Percentiles rank a stretch among this genome's conserved stretches.
phyloP scores from a whole-genome alignment of 2,329 filamentous ascomycete genomes.

The Diaporthe citriasiana region DNA sequence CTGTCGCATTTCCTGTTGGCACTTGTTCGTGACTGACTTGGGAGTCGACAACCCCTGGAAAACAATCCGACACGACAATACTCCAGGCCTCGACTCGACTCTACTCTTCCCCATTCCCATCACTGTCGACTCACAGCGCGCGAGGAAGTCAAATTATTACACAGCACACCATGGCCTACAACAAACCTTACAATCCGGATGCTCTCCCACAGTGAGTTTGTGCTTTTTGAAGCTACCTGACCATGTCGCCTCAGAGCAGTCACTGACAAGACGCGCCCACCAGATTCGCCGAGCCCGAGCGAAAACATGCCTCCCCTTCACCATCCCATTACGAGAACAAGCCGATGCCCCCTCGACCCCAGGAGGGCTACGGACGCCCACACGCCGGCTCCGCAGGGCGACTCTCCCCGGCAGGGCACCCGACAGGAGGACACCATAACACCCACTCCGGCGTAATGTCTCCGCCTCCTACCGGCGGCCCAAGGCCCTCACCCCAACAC shows the following conservation, averaged over 20 bases:
- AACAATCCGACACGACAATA: not conserved
- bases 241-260: conserved; percentile 5
- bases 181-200: conserved; percentile 92
- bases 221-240: too few species aligned
- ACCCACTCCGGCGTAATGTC: conserved; percentile 56
- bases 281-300: conserved; percentile 68
- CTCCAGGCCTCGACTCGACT: not conserved
- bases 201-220: conserved; percentile 85
- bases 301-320: conserved; percentile 47
- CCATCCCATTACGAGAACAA: conserved; percentile 63
- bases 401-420: conserved; percentile 35
- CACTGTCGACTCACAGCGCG: conserved; percentile 33
- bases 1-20: conserved; percentile 5
- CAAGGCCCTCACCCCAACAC: conserved; percentile 58
- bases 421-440: conserved; percentile 41
- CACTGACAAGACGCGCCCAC: conserved; percentile 35
- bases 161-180: conserved; percentile 88
- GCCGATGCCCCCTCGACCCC: conserved; percentile 59
- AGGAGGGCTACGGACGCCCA: conserved; percentile 44
- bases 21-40: not conserved
- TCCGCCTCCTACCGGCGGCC: conserved; percentile 63
- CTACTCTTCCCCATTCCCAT: not conserved
- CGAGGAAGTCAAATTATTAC: conserved; percentile 16
- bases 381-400: conserved; percentile 32
- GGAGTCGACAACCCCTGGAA: not conserved